Evolutionary conservation across 2,329 filamentous ascomycete species (phyloP).

Genomic region (Xylariales sp.): DNA sequence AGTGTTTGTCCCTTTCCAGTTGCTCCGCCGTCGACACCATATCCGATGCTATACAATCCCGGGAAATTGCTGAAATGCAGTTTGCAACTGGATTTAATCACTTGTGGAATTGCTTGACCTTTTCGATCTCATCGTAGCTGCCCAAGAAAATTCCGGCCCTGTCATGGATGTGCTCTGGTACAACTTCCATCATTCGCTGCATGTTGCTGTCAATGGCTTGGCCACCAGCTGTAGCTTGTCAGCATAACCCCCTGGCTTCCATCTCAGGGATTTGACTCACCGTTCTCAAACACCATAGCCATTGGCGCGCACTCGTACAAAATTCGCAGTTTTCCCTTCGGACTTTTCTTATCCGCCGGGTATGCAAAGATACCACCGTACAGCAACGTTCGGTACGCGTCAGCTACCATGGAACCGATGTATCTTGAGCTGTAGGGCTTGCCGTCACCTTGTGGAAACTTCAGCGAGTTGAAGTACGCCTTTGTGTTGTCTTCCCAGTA

Average conservation of each 20-base stretch:
- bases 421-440: slow-evolving; percentile 96
- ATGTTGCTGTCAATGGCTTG: slow-evolving; percentile 89
- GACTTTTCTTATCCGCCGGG: slow-evolving; percentile 94
- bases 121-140: slow-evolving; percentile 91
- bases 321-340: slow-evolving; percentile 96
- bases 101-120: slow-evolving; percentile 82
- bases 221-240: slow-evolving; percentile 76
- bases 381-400: slow-evolving; percentile 90
- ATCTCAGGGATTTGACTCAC: slow-evolving; percentile 44
- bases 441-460: slow-evolving; percentile 66
- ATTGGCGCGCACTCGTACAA: slow-evolving; percentile 98
- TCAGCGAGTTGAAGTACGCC: slow-evolving; percentile 84
- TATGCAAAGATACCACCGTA: slow-evolving; percentile 98
- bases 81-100: no score
- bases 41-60: no score
- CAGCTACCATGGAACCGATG: slow-evolving; percentile 97
- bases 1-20: no score
- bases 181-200: slow-evolving; percentile 82
- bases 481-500: slow-evolving; percentile 92
- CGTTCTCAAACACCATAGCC: slow-evolving; percentile 98
- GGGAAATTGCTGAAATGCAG: no score
- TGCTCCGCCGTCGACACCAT: no score
- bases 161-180: slow-evolving; percentile 92
- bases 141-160: slow-evolving; percentile 94
- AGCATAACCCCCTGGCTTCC: no score